A percentile compares a stretch with the other conserved stretches of the same genome.
Evolutionary conservation across 1,284 basidiomycete genomes (phyloP).

Genomic region (Agaricales sp.): DNA sequence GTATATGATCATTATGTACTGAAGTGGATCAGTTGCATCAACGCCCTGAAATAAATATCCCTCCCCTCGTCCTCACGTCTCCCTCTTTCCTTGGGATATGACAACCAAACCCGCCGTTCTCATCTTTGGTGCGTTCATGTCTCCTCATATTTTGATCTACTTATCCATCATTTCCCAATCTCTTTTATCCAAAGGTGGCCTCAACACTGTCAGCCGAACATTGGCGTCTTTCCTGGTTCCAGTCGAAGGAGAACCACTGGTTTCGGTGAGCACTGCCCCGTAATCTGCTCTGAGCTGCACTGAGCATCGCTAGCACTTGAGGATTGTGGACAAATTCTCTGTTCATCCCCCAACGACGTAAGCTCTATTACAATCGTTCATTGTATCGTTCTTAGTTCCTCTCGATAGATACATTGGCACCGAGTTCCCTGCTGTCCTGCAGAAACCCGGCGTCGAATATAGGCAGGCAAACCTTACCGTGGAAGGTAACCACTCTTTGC

Average conservation of each 20-base stretch:
- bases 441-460: conserved; percentile 67
- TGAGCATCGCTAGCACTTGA: conserved; percentile 40
- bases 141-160: conserved; percentile 1
- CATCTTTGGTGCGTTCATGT: conserved; percentile 57
- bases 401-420: conserved; percentile 64
- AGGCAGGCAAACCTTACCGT: conserved; percentile 75
- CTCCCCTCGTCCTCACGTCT: neutral
- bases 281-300: conserved; percentile 2
- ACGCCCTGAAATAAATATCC: neutral
- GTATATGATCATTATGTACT: neutral
- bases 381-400: conserved; percentile 8
- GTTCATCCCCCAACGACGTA: conserved; percentile 81
- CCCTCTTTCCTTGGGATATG: conserved; percentile 11
- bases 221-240: conserved; percentile 57
- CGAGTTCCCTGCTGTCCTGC: conserved; percentile 62
- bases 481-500: conserved; percentile 29
- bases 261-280: conserved; percentile 47
- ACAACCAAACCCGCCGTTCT: conserved; percentile 52
- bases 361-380: conserved; percentile 18
- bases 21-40: neutral
- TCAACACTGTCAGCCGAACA: conserved; percentile 25
- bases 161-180: conserved; percentile 7
- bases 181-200: conserved; percentile 8
- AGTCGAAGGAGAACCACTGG: conserved; percentile 51
- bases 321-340: conserved; percentile 82